A percentile compares a stretch with the other conserved stretches of the same genome.
Conservation (phyloP, 169 alveolate genomes). For the Condylostoma magnum region DNA sequence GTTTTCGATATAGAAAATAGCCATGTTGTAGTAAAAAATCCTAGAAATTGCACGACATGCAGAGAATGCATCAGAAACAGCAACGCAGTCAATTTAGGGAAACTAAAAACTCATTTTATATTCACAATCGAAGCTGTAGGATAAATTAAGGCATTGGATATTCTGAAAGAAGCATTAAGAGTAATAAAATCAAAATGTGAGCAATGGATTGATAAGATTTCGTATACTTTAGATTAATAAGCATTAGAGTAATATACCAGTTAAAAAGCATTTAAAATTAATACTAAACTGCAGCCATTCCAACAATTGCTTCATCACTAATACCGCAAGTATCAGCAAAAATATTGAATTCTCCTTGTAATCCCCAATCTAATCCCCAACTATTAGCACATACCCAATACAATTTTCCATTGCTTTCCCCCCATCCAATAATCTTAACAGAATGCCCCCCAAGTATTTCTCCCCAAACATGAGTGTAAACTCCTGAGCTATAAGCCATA, state of each 20-base stretch:
- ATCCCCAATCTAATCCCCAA: constrained; percentile 79
- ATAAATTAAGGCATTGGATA: constrained; percentile 50
- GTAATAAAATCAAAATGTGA: constrained; percentile 54
- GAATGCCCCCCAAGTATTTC: constrained; percentile 71
- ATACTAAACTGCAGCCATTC: background rate
- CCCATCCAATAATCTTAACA: constrained; percentile 79
- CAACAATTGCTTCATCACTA: background rate
- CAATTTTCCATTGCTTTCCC: constrained; percentile 54
- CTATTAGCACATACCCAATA: constrained; percentile 77
- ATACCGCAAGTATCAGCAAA: background rate
- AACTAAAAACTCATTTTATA: constrained; percentile 74
- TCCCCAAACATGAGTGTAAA: constrained; percentile 68
- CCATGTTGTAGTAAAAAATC: constrained; percentile 83
- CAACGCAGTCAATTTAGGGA: constrained; percentile 63
- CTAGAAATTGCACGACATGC: constrained; percentile 95
- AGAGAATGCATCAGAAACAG: constrained; percentile 96
- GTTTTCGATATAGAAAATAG: constrained; percentile 92
- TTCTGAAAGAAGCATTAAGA: constrained; percentile 62
- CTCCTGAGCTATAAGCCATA: constrained; percentile 58
- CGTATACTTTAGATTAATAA: too few relatives aligned
- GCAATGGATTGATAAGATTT: too few relatives aligned
- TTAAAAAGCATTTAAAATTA: too few relatives aligned
- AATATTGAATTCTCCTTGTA: constrained; percentile 40
- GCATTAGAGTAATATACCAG: too few relatives aligned
- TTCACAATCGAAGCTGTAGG: constrained; percentile 81